Base-by-base conservation (phyloP, 108 stramenopile species). In the Bacterosira constricta region DNA sequence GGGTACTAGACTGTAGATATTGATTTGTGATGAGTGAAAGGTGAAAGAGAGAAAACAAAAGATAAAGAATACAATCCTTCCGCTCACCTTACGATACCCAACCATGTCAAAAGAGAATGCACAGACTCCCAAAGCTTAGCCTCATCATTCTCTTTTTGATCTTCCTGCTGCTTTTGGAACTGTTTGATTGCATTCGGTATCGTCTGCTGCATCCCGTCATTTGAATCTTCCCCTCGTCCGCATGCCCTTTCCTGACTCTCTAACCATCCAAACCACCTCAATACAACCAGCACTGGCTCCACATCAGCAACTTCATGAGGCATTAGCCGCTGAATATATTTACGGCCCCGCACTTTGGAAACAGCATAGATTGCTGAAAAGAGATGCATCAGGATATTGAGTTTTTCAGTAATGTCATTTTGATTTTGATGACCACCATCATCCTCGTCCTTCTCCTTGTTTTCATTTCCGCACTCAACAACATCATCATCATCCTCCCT, bases 91-190 rank as follows among this genome's bases (percentile, higher is more conserved):
- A 99, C 79, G 61, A 97, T 94, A 25, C 83, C 86, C 80, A 99
- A 72, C 99, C 99, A 99, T 42, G 96, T 86, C 79, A 98, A 85
- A n/a, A 98, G 75, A n/a, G 83, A 64, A 74, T 98, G 98, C 0
- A 94, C 66, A 10, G 92, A 89, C 82, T 97, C 92, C 99, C 99
- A 99, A 5, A 69, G 56, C 44, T 90, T 66, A 20, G 86, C 73
- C 46, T 82, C 85, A 9, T 64, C 72, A 9, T 45, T 21, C 67
- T 54, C 57, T 2, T 20, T 37, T 4, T n/a, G 30, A 8, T 80
- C 39, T 30, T 58, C 45, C 30, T 75, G 68, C 59, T 62, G 47
- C 35, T 25, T 20, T 62, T 82, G 81, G 44, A 71, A 80, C 26
- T 37, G 17, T 52, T 63, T 27, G 41, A 81, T 61, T 20, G 21